A percentile compares a stretch with the other conserved stretches of the same genome.
Evolutionary conservation across 2,329 filamentous ascomycete genomes (phyloP).

Genomic region (Pyrenophora seminiperda): DNA sequence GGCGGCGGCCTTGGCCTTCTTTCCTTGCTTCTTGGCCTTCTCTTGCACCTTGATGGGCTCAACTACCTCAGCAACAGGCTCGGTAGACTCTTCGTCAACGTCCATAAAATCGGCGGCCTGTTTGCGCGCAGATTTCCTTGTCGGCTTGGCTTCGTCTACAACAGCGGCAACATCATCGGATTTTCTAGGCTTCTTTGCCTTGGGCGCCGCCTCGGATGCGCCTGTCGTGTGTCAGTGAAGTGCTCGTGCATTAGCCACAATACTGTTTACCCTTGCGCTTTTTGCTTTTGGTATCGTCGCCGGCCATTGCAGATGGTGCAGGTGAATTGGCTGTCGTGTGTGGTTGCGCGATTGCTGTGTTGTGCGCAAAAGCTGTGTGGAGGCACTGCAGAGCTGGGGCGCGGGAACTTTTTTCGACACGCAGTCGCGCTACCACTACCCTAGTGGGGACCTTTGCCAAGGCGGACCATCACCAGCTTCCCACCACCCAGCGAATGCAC

Average conservation of each 20-base stretch:
- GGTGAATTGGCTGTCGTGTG: slow-evolving; percentile 16
- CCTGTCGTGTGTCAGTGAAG: slow-evolving; percentile 30
- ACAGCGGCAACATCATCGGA: slow-evolving; percentile 34
- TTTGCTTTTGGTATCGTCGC: slow-evolving; percentile 57
- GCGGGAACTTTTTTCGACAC: slow-evolving; percentile 38
- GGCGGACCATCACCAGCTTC: slow-evolving; percentile 8
- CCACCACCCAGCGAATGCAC: not conserved
- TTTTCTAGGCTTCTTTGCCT: slow-evolving; percentile 49
- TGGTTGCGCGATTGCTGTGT: slow-evolving; percentile 17
- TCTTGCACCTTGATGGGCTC: slow-evolving; percentile 14
- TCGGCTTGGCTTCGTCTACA: slow-evolving; percentile 26
- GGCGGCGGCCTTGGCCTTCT: slow-evolving; percentile 21
- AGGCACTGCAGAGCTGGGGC: slow-evolving; percentile 38
- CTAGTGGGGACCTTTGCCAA: slow-evolving; percentile 27
- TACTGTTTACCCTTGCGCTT: slow-evolving; percentile 59
- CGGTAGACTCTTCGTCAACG: slow-evolving; percentile 19
- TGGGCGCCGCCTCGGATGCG: slow-evolving; percentile 42
- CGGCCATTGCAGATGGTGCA: slow-evolving; percentile 54
- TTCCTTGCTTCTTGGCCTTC: slow-evolving; percentile 24
- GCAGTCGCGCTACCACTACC: slow-evolving; percentile 36
- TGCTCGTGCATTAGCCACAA: not conserved
- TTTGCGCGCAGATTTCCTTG: slow-evolving; percentile 42
- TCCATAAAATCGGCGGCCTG: slow-evolving; percentile 45
- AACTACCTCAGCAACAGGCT: slow-evolving; percentile 5
- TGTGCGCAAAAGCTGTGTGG: slow-evolving; percentile 39